Evolutionary conservation across 2,329 filamentous ascomycete species (phyloP), one percentile per base, ranked within the genome.

Genomic region (Phialophora expanda): DNA sequence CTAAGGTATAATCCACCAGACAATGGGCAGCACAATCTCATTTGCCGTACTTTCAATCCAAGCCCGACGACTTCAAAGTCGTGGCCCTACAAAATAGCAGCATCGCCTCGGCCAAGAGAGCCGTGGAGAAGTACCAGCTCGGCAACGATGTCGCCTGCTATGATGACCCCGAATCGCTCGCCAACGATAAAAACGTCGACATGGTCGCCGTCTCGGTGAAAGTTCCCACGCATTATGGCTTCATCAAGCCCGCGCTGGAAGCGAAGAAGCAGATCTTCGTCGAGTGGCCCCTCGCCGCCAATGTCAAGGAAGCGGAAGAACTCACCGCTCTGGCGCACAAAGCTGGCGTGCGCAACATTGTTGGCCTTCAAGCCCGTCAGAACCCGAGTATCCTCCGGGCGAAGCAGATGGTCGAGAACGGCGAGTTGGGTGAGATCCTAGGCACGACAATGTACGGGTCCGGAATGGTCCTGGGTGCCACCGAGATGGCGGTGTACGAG

Each of bases 211-310:
- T 82, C 66, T 78, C 74, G 48, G 86, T 84, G 0, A 79, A 84
- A 2, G 85, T 86, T 0, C 84, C 87, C 61, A 76, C 78, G 0
- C 86, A 88, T 67, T 77, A 80, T 44, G 58, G 74, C 1, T 80
- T 79, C 1, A 75, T 80, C 0, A 75, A 78, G 4, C 82, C 85
- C 0, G 82, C 80, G 22, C 69, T 87, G 1, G 75, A 77, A 8
- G 82, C 83, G 0, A 85, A 84, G 0, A 87, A 87, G 73, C 70
- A 75, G 0, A 77, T 85, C 0, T 88, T 78, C 60, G 78, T 86
- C 0, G 86, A 89, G 75, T 88, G 86, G 84, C 86, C 85, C 4
- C 76, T 88, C 0, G 83, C 83, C 0, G 74, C 82, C 11, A 79
- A 83, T 62, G 71, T 75, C 0, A 62, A 71, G 1, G 74, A 79